Evolutionary conservation across 441 rosid species (phyloP).

Genomic region (Oxalis stricta): DNA sequence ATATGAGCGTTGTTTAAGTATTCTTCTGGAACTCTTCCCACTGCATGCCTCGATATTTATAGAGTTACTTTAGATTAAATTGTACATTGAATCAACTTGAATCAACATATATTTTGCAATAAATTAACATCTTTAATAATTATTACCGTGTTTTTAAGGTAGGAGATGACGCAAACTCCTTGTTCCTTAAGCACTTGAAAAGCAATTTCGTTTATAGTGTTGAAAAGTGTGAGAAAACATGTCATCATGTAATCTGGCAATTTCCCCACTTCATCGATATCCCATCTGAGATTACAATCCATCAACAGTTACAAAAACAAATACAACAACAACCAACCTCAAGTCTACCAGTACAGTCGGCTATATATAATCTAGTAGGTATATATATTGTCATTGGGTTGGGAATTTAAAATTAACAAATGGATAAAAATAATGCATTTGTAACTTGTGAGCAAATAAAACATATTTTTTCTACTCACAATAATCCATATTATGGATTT

Average conservation of each 20-base stretch:
- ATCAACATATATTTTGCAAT: too few relatives aligned
- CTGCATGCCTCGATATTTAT: conserved; percentile 19
- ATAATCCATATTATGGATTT: too few relatives aligned
- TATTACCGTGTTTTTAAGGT: conserved; percentile 3
- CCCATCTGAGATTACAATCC: conserved; percentile 13
- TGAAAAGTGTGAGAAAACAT: conserved; percentile 8
- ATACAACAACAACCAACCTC: too few relatives aligned
- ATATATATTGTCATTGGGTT: too few relatives aligned
- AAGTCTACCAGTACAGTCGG: too few relatives aligned
- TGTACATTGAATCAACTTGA: conserved; percentile 13
- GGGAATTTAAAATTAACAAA: too few relatives aligned
- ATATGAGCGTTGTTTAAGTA: conserved; percentile 26
- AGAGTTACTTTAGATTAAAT: conserved; percentile 17
- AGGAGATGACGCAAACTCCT: neutral
- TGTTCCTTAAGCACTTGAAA: conserved; percentile 1
- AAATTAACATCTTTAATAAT: too few relatives aligned
- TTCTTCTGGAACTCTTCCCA: conserved; percentile 18
- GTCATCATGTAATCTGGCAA: conserved; percentile 24
- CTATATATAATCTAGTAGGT: too few relatives aligned
- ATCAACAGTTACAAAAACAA: too few relatives aligned
- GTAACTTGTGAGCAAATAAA: too few relatives aligned
- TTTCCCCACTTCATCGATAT: conserved; percentile 6
- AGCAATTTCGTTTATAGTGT: conserved; percentile 11
- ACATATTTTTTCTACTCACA: too few relatives aligned
- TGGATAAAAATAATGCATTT: too few relatives aligned